Evolutionary conservation across 495 filamentous ascomycete species (phyloP).

Genomic region (Cudoniella acicularis): DNA sequence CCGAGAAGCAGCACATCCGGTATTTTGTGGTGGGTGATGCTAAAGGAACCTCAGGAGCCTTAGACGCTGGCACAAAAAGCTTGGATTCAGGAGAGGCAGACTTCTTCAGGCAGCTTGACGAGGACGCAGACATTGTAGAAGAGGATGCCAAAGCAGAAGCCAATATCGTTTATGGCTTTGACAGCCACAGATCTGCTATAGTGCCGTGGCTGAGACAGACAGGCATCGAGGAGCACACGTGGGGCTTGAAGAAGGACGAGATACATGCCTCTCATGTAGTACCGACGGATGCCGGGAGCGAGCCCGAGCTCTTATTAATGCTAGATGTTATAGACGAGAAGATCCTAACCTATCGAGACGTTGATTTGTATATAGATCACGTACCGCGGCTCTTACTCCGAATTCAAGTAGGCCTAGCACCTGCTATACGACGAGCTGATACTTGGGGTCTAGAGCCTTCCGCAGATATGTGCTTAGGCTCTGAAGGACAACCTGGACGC

Average conservation of each 20-base stretch:
- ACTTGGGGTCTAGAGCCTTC: not conserved
- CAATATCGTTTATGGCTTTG: conserved; percentile 2
- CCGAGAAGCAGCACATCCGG: conserved; percentile 1
- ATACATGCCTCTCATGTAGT: not conserved
- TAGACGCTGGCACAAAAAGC: not conserved
- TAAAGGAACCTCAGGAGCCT: not conserved
- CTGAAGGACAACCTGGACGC: conserved; percentile 3
- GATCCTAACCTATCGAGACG: not conserved
- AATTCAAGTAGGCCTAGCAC: not conserved
- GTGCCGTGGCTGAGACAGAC: conserved; percentile 2
- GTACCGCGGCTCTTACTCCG: not conserved
- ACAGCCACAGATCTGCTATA: conserved; percentile 1
- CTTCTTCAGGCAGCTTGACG: not conserved
- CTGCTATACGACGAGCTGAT: conserved; percentile 7
- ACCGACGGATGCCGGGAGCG: conserved; percentile 1
- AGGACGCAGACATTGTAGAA: not conserved
- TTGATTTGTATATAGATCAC: not conserved
- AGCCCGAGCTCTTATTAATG: conserved; percentile 9
- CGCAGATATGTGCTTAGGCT: not conserved
- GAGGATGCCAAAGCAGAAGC: conserved; percentile 3
- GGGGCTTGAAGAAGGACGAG: conserved; percentile 4
- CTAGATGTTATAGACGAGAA: not conserved
- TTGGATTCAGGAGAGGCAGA: not conserved
- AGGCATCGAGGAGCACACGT: not conserved
- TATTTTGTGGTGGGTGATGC: conserved; percentile 1